A percentile compares a stretch with the other conserved stretches of the same genome.
phyloP scores from a whole-genome alignment of 108 stramenopile species.

The Craspedostauros australis region DNA sequence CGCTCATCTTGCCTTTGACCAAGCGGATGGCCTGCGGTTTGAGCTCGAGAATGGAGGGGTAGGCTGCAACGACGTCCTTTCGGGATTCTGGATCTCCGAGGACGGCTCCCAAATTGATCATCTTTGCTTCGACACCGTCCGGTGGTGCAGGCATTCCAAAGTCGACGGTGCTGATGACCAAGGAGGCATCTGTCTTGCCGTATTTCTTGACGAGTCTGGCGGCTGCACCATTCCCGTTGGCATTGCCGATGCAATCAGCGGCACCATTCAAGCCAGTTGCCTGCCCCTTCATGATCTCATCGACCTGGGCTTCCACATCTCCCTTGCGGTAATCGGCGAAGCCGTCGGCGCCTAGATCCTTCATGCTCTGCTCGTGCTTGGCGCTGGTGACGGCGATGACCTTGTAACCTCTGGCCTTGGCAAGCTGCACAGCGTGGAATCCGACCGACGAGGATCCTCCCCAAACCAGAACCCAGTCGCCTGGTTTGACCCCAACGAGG shows the following conservation, averaged over 20 bases:
- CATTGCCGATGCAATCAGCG: neutral
- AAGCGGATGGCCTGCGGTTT: neutral
- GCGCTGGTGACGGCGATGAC: neutral
- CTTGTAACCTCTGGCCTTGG: neutral
- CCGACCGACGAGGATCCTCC: slow-evolving; percentile 1
- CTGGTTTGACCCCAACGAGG: neutral
- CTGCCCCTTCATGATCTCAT: neutral
- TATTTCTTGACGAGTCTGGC: neutral
- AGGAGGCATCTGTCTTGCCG: neutral
- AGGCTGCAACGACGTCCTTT: neutral
- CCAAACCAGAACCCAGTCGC: slow-evolving; percentile 3
- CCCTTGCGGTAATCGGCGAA: slow-evolving; percentile 1
- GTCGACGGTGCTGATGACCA: neutral
- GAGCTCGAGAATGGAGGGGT: neutral
- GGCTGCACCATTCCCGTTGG: neutral
- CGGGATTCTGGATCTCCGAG: neutral
- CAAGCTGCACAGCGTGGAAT: neutral
- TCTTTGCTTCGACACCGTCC: neutral
- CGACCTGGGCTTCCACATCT: neutral
- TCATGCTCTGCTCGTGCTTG: neutral
- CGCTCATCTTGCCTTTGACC: neutral
- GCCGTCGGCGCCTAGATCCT: neutral
- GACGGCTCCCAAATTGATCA: neutral
- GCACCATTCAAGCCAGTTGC: neutral
- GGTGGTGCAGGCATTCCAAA: neutral